Evolutionary conservation across 257 asterid genomes (phyloP), one percentile per base, ranked within the genome.

Genomic region (Paulownia fortunei): DNA sequence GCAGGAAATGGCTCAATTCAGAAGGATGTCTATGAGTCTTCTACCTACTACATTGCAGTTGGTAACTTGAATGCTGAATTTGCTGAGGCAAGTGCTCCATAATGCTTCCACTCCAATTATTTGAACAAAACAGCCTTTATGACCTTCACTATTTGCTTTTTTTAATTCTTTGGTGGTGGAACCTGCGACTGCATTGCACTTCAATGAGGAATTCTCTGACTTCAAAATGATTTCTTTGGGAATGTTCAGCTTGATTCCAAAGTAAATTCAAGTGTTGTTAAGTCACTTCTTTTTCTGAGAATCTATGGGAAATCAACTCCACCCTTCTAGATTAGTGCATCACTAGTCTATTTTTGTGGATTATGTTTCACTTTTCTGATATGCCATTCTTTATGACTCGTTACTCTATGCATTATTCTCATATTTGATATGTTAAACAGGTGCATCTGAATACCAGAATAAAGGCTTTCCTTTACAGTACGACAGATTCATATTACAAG

Each of bases 1-100:
- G 73, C 86, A 94, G 98, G 97, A 77, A 86, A 78, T 84, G 98
- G 97, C 74, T 73, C 82, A 52, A 75, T 89, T 64, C 86, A 78
- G 76, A 89, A 81, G 82, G 76, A 77, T 72, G 80, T 91, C 69
- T 72, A 77, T 49, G 75, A 79, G 72, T 84, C 97, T 69, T 87
- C 97, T 34, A 71, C 64, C 32, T 91, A 92, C 84, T 88, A 85
- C 77, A 80, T 91, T 77, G 98, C 87, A 44, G 86, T 91, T 73
- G 97, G 94, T 62, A 94, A 92, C 85, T 82, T 94, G 85, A 83
- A 92, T 68, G 47, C 78, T 34, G 89, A 82, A 79, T 75, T 54
- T 76, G 92, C 79, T 41, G 75, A 79, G 93, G 98, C 88, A 86
- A 85, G 85, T 73, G 34, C 73, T 66, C 26, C 47, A 10, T 76